Conservation (phyloP, 305 asterid species). For the Rubia peregrina region DNA sequence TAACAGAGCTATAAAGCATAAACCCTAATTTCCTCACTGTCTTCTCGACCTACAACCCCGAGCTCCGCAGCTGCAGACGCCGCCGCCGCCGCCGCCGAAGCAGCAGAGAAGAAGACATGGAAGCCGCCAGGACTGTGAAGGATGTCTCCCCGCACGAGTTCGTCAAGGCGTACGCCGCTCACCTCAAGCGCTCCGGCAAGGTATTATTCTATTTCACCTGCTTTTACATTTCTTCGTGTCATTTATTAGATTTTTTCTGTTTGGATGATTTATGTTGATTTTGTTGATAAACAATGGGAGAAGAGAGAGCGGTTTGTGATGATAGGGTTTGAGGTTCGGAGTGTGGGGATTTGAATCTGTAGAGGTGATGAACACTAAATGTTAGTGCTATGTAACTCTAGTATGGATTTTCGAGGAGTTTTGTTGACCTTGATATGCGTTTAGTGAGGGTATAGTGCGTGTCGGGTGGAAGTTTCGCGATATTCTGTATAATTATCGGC, state of each 20-base stretch:
- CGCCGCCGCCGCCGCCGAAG: slow-evolving; percentile 5
- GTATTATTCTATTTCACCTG: slow-evolving; percentile 20
- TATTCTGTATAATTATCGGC: not conserved
- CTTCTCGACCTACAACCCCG: too few species aligned
- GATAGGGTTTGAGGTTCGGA: too few species aligned
- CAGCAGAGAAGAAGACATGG: slow-evolving; percentile 31
- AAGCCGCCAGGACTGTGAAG: slow-evolving; percentile 59
- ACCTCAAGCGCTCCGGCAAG: slow-evolving; percentile 94
- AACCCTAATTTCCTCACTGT: not conserved
- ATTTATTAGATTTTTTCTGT: too few species aligned
- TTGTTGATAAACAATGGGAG: too few species aligned
- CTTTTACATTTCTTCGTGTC: not conserved
- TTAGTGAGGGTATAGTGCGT: not conserved
- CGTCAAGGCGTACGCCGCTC: slow-evolving; percentile 80
- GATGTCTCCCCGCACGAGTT: slow-evolving; percentile 87
- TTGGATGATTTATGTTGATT: not conserved
- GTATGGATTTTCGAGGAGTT: too few species aligned
- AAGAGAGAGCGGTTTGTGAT: too few species aligned
- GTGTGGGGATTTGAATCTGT: too few species aligned
- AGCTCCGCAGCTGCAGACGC: slow-evolving; percentile 17
- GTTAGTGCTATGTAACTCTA: too few species aligned
- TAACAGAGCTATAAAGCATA: not conserved
- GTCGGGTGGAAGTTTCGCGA: not conserved
- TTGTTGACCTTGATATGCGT: not conserved
- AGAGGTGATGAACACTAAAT: too few species aligned